Percentiles rank a stretch among this genome's conserved stretches.
Conservation (phyloP, 306 rosid genomes). For the Malus sieversii region DNA sequence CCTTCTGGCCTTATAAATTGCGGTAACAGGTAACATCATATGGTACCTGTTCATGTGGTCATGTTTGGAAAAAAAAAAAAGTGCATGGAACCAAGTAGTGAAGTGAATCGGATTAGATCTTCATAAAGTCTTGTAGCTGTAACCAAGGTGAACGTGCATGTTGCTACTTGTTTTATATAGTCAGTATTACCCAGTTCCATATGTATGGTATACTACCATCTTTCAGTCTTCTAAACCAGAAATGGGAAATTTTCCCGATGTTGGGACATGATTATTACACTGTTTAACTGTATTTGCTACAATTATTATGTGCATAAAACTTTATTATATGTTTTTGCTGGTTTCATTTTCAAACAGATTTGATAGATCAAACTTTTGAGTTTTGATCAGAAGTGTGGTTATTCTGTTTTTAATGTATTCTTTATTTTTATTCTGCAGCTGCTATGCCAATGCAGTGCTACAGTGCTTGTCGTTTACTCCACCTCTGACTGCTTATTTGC, state of each 20-base stretch:
- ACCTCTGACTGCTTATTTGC: constrained; percentile 83
- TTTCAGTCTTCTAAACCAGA: background rate
- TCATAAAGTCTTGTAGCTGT: background rate
- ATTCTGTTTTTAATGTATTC: background rate
- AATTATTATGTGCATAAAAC: background rate
- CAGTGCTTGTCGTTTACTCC: constrained; percentile 94
- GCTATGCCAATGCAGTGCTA: constrained; percentile 90
- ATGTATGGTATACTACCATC: background rate
- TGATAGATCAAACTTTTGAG: background rate
- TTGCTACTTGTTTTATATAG: constrained; percentile 2
- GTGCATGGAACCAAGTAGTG: constrained; percentile 7
- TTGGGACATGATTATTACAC: background rate
- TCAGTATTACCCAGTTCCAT: constrained; percentile 6
- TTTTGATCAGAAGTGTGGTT: background rate
- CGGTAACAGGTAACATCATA: constrained; percentile 75
- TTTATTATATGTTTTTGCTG: background rate
- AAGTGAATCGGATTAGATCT: constrained; percentile 1
- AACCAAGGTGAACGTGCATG: constrained; percentile 1
- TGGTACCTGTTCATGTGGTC: constrained; percentile 4
- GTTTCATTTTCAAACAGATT: background rate
- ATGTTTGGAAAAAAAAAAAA: background rate
- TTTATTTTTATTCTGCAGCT: constrained; percentile 45
- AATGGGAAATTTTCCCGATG: background rate
- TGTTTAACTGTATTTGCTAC: background rate
- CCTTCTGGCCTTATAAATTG: constrained; percentile 84